Evolutionary conservation across 2,329 filamentous ascomycete genomes (phyloP), one percentile per base, ranked within the genome.

Genomic region (Didymella lethalis): DNA sequence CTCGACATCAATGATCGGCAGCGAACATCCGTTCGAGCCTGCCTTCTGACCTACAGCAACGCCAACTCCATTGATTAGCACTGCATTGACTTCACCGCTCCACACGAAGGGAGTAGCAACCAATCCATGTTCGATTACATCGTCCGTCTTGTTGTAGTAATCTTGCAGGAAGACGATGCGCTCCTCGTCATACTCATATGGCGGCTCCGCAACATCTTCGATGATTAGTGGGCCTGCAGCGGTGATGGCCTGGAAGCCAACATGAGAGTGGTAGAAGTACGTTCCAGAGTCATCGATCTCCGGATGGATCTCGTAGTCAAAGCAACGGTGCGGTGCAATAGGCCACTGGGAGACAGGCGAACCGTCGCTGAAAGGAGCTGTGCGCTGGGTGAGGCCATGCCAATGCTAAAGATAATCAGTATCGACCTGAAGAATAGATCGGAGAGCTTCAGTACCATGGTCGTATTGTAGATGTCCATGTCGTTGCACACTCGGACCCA

Each of bases 201-300:
- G 87, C 11, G 72, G 68, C 14, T 54, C 36, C 0, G 68, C 72
- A 34, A 70, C 68, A 48, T 85, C 82, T 57, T 85, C 82, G n/a
- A 90, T 82, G 45, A 88, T 84, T 32, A 90, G 66, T 0, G 83
- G 76, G 0, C 88, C 88, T 7, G 81, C 73, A 0, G 85, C 85
- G 14, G 86, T 85, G 32, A 85, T 74, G 0, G 85, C 84, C 67
- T 90, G 87, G 57, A 89, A 85, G 0, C 82, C 86, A 16, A 90
- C 80, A 61, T 90, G 88, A 0, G 87, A 89, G 68, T 90, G 88
- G 66, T 90, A 90, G 69, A 88, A 89, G 67, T 89, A 90, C 0
- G 86, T 86, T 4, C 88, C 88, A 0, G 85, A 83, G 53, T 86
- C 82, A 6, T 82, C 83, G 1, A 70, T 43, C 3, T 83, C 73